Conservation (phyloP, 495 filamentous ascomycete genomes). For the Xylaria bambusicola region DNA sequence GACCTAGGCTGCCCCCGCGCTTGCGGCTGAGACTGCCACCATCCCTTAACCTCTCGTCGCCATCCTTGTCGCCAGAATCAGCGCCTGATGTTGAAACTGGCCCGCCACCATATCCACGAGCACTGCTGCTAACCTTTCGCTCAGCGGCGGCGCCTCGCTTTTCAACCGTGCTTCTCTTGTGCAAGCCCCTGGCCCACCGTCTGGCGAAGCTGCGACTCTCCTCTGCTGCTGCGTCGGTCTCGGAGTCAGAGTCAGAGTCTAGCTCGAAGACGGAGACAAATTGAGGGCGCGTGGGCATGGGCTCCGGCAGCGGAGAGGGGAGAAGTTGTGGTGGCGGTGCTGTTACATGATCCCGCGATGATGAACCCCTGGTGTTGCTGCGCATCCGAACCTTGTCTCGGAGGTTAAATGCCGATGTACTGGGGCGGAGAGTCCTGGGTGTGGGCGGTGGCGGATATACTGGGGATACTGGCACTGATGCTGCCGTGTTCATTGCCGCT, state of each 20-base stretch:
- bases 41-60: slow-evolving; percentile 11
- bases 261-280: slow-evolving; percentile 34
- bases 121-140: slow-evolving; percentile 7
- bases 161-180: slow-evolving; percentile 33
- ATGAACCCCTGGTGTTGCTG: background rate
- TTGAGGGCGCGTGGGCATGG: slow-evolving; percentile 13
- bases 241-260: slow-evolving; percentile 31
- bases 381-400: slow-evolving; percentile 13
- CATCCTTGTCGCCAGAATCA: slow-evolving; percentile 14
- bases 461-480: slow-evolving; percentile 25
- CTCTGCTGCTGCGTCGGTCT: slow-evolving; percentile 11
- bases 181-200: slow-evolving; percentile 33
- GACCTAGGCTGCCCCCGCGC: slow-evolving; percentile 33
- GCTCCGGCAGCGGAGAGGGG: slow-evolving; percentile 10
- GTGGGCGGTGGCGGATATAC: slow-evolving; percentile 26
- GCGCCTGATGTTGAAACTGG: background rate
- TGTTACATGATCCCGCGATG: slow-evolving; percentile 10
- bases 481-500: slow-evolving; percentile 11
- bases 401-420: slow-evolving; percentile 27
- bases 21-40: slow-evolving; percentile 21
- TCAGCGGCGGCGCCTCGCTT: slow-evolving; percentile 22
- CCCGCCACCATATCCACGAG: background rate
- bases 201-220: slow-evolving; percentile 25
- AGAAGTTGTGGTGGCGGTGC: slow-evolving; percentile 19
- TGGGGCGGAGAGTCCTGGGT: slow-evolving; percentile 22